A percentile compares a stretch with the other conserved stretches of the same genome.
These are phyloP conservation scores for Podochytrium sp. DNA, from an alignment of 192 early-diverging fungal species.

Conservation along the genomic window DNA sequence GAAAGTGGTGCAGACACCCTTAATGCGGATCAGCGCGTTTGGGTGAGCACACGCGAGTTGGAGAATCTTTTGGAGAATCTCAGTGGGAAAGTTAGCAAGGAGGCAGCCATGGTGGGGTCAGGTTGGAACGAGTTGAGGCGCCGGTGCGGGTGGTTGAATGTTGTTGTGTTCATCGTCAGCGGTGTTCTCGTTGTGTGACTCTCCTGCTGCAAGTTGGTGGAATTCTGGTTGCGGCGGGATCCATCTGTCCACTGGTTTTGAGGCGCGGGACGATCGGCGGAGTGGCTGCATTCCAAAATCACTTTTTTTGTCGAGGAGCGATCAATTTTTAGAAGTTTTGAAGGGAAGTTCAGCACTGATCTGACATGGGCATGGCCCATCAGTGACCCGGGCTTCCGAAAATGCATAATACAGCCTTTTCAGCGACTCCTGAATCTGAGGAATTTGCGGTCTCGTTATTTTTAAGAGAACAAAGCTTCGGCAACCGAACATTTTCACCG, in stretches of 20 bases:
- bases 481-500: no score
- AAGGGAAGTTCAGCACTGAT: no score
- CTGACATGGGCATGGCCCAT: no score
- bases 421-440: no score
- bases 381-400: no score
- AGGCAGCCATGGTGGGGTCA: not conserved
- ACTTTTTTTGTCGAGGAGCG: no score
- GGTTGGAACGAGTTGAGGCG: not conserved
- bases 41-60: not conserved
- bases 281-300: not conserved
- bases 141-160: not conserved
- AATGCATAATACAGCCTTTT: no score
- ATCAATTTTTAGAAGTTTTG: no score
- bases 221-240: not conserved
- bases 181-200: not conserved
- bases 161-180: not conserved
- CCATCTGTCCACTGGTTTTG: not conserved
- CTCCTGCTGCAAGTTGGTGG: not conserved
- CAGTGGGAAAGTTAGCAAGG: not conserved
- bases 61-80: not conserved
- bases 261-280: not conserved
- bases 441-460: no score
- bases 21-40: not conserved
- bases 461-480: no score
- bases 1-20: not conserved